A percentile compares a stretch with the other conserved stretches of the same genome.
phyloP scores from a whole-genome alignment of 2,329 filamentous ascomycete species.

The Trichophyton schoenleinii region DNA sequence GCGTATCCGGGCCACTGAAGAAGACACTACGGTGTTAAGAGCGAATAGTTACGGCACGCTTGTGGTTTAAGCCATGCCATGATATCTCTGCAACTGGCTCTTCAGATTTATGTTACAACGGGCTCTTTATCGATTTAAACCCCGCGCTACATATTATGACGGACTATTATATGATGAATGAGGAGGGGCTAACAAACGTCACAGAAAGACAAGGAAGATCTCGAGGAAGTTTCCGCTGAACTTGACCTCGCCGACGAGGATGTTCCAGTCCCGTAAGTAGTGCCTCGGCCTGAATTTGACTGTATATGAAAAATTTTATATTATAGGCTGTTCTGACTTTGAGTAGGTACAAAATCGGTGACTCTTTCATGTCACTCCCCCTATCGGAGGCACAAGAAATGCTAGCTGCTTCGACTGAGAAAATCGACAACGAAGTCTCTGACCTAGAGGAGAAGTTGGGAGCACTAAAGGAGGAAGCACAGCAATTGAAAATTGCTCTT shows the following conservation, averaged over 20 bases:
- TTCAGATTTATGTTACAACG: background rate
- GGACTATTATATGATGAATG: background rate
- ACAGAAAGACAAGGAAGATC: conserved; percentile 96
- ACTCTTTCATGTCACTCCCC: conserved; percentile 81
- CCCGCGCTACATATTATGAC: background rate
- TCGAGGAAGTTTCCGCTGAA: conserved; percentile 83
- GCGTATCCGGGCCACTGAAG: conserved; percentile 21
- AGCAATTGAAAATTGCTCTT: conserved; percentile 74
- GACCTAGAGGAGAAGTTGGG: conserved; percentile 65
- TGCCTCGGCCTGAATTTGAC: background rate
- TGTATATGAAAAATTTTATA: conserved; percentile 1
- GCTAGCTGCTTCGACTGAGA: conserved; percentile 56
- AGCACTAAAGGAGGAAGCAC: conserved; percentile 72
- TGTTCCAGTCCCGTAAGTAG: conserved; percentile 70
- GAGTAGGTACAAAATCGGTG: conserved; percentile 87
- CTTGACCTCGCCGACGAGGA: conserved; percentile 93
- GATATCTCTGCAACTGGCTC: background rate
- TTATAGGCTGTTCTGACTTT: background rate
- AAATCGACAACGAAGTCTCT: conserved; percentile 64
- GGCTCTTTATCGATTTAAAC: background rate
- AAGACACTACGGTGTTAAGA: background rate
- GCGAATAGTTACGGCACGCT: too few relatives aligned
- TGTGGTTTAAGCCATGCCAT: too few relatives aligned
- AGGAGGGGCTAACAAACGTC: conserved; percentile 3
- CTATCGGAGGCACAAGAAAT: conserved; percentile 78